phyloP scores from a whole-genome alignment of 257 asterid genomes.

The Avicennia marina region DNA sequence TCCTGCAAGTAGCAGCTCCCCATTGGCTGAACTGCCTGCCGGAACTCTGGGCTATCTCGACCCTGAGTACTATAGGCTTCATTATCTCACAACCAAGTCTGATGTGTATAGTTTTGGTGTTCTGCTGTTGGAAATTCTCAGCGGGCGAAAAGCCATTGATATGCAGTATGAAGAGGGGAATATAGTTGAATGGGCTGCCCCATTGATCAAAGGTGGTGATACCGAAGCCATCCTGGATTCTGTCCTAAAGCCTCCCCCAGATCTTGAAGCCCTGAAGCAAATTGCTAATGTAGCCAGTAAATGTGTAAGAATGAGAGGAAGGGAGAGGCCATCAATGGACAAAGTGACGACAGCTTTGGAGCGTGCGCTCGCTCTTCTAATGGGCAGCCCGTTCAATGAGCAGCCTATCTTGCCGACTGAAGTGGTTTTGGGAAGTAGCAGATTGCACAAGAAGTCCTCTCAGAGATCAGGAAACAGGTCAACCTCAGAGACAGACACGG shows the following conservation, averaged over 20 bases:
- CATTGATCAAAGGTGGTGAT: conserved; percentile 66
- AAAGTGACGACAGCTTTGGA: conserved; percentile 83
- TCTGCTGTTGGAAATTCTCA: conserved; percentile 68
- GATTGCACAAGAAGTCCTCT: conserved; percentile 81
- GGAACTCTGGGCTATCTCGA: conserved; percentile 91
- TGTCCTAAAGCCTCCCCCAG: conserved; percentile 45
- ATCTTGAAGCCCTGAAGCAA: conserved; percentile 60
- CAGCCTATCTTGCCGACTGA: conserved; percentile 93
- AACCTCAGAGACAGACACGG: conserved; percentile 65
- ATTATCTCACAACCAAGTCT: conserved; percentile 77
- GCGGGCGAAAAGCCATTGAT: conserved; percentile 89
- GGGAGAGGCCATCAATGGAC: conserved; percentile 92
- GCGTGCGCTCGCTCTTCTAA: conserved; percentile 68
- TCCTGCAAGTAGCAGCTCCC: conserved; percentile 72
- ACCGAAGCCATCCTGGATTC: conserved; percentile 60
- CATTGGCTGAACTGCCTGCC: conserved; percentile 80
- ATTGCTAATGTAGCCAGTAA: conserved; percentile 73
- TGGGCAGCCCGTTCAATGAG: conserved; percentile 87
- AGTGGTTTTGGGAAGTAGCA: conserved; percentile 84
- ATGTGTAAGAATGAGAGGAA: conserved; percentile 89
- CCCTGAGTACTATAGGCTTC: conserved; percentile 82
- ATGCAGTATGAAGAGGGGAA: conserved; percentile 84
- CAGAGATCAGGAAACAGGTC: conserved; percentile 69
- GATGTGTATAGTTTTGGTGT: conserved; percentile 95
- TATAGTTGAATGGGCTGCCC: conserved; percentile 93